Evolutionary conservation across 208 protist species (phyloP).

Genomic region (Wallacemonas rigidus): DNA sequence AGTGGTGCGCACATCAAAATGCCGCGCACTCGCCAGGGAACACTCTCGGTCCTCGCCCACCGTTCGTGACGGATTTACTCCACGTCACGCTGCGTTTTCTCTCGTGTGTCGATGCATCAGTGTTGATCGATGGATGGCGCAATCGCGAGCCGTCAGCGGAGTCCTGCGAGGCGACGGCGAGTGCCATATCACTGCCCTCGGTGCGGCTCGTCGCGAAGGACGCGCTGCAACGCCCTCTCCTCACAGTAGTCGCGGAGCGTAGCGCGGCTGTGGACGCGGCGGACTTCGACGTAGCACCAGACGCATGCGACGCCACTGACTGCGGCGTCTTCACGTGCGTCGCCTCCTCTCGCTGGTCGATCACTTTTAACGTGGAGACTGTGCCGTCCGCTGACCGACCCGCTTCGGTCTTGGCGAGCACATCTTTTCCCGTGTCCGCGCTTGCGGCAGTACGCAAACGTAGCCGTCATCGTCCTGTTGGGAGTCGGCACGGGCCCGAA

Average conservation of each 20-base stretch:
- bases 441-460: not conserved
- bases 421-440: not conserved
- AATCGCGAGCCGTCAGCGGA: not conserved
- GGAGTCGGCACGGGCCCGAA: too few species aligned
- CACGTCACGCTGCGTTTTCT: conserved; percentile 12
- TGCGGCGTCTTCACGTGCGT: not conserved
- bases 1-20: not conserved
- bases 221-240: not conserved
- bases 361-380: conserved; percentile 1
- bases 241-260: not conserved
- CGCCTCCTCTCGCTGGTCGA: not conserved
- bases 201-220: not conserved
- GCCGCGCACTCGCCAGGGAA: not conserved
- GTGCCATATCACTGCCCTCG: not conserved
- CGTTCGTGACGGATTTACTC: not conserved
- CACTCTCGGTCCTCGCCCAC: too few species aligned
- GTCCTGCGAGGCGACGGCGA: not conserved
- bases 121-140: conserved; percentile 1
- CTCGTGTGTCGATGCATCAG: conserved; percentile 12
- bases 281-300: not conserved
- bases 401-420: not conserved
- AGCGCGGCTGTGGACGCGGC: not conserved
- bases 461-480: too few species aligned
- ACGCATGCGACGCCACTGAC: not conserved
- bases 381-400: not conserved